Conservation (phyloP, 164 flowering plant species). For the Magnolia officinalis region DNA sequence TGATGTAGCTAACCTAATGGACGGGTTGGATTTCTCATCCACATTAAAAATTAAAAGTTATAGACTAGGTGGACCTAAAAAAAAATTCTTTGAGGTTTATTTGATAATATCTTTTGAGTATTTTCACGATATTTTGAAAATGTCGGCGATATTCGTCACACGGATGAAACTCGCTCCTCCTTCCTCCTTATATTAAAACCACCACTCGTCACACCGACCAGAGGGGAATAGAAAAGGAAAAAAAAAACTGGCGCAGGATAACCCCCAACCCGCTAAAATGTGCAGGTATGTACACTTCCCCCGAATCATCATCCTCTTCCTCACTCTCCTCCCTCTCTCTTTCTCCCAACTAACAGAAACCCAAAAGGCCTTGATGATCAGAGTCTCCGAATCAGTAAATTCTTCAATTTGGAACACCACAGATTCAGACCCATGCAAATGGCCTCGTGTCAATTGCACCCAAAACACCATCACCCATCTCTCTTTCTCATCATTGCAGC, state of each 20-base stretch:
- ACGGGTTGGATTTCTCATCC: too few species aligned
- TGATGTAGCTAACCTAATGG: too few species aligned
- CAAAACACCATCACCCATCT: constrained; percentile 13
- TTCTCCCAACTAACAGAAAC: not conserved
- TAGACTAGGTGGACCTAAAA: too few species aligned
- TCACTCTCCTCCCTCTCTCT: not conserved
- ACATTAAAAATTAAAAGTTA: too few species aligned
- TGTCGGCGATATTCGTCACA: constrained; percentile 36
- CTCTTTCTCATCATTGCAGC: constrained; percentile 29
- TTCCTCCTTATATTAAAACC: constrained; percentile 12
- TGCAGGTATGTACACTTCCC: not conserved
- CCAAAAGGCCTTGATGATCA: not conserved
- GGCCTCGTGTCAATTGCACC: not conserved
- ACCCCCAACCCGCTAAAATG: not conserved
- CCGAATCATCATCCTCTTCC: constrained; percentile 4
- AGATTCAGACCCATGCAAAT: not conserved
- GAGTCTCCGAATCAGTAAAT: constrained; percentile 10
- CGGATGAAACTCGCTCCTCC: constrained; percentile 3
- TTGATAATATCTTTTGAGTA: constrained; percentile 19
- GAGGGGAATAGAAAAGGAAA: constrained; percentile 43
- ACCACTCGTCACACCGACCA: constrained; percentile 38
- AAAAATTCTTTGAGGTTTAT: constrained; percentile 11
- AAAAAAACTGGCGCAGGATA: constrained; percentile 19
- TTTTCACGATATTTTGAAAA: constrained; percentile 30
- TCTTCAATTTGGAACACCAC: not conserved